Evolutionary conservation across 495 filamentous ascomycete species (phyloP).

Genomic region (Penicillium roqueforti): DNA sequence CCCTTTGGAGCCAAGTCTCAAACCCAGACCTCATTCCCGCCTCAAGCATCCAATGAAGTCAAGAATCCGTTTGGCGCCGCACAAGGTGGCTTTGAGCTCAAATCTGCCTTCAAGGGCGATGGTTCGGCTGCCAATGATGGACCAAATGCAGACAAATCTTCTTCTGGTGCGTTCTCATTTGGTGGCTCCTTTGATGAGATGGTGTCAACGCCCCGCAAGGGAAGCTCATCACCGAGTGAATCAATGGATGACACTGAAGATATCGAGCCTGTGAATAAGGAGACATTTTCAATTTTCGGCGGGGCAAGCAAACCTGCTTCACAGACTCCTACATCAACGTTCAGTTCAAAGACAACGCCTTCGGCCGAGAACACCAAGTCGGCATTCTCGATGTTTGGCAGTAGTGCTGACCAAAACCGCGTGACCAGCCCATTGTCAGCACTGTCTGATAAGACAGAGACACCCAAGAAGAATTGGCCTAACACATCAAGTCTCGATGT

Average conservation of each 20-base stretch:
- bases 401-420: constrained; percentile 20
- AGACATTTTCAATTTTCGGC: constrained; percentile 21
- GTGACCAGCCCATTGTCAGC: constrained; percentile 30
- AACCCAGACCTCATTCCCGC: constrained; percentile 30
- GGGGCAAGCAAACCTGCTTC: constrained; percentile 31
- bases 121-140: constrained; percentile 57
- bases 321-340: constrained; percentile 26
- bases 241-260: constrained; percentile 43
- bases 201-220: constrained; percentile 20
- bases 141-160: constrained; percentile 45
- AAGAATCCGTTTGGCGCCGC: constrained; percentile 51
- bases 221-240: constrained; percentile 21
- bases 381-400: constrained; percentile 37
- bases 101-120: constrained; percentile 78
- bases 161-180: constrained; percentile 34
- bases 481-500: constrained; percentile 16
- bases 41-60: constrained; percentile 34
- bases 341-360: constrained; percentile 35
- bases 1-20: constrained; percentile 28
- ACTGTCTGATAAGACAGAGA: constrained; percentile 38
- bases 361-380: constrained; percentile 33
- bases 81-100: constrained; percentile 61
- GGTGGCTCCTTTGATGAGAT: constrained; percentile 29
- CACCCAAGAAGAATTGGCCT: constrained; percentile 22
- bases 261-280: constrained; percentile 18